These are phyloP conservation scores for Xanthoconium stramineum DNA, from an alignment of 768 basidiomycete species.

Conservation along the genomic window DNA sequence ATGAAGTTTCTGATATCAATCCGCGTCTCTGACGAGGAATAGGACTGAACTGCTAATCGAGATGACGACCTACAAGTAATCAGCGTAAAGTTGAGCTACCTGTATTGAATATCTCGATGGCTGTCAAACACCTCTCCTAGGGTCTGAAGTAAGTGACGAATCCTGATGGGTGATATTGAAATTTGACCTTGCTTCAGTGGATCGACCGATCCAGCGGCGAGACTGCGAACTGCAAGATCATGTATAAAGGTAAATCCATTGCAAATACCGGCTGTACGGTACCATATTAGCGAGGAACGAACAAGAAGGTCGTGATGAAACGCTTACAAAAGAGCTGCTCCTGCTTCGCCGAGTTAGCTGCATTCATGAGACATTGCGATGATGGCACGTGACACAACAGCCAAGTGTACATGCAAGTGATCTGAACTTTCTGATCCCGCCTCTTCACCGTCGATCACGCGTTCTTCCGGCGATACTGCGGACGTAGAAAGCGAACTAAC, in stretches of 20 bases:
- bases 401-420: constrained; percentile 28
- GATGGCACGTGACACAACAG: constrained; percentile 18
- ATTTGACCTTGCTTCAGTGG: too few species aligned
- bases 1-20: too few species aligned
- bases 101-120: too few species aligned
- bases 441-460: neutral
- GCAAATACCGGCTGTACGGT: constrained; percentile 12
- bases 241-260: constrained; percentile 18
- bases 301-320: neutral
- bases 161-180: too few species aligned
- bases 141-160: too few species aligned
- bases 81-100: too few species aligned
- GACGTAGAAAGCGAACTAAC: constrained; percentile 26
- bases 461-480: constrained; percentile 19
- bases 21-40: too few species aligned
- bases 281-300: constrained; percentile 1
- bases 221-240: constrained; percentile 21
- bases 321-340: constrained; percentile 15
- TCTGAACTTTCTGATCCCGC: constrained; percentile 17
- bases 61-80: too few species aligned
- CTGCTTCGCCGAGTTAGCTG: constrained; percentile 1
- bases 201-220: constrained; percentile 25
- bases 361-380: constrained; percentile 11
- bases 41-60: too few species aligned
- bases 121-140: too few species aligned